Evolutionary conservation across 176 grass and related monocot species (phyloP).

Genomic region (Pontederia crassipes): DNA sequence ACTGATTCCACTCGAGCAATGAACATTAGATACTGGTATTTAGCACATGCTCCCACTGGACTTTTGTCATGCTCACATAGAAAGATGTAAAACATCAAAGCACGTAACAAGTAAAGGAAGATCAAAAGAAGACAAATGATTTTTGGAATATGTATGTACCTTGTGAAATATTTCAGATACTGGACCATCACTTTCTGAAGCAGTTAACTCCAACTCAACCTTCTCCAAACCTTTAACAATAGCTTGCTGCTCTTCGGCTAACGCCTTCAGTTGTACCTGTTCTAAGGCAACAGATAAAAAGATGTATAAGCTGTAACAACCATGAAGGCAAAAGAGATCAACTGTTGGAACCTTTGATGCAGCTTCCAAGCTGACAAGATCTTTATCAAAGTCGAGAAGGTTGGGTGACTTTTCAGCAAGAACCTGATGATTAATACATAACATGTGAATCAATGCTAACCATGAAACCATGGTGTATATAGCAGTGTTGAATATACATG

Average conservation of each 20-base stretch:
- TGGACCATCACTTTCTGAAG: conserved; percentile 74
- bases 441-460: background rate
- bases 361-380: conserved; percentile 74
- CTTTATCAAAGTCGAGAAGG: conserved; percentile 76
- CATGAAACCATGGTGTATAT: too few relatives aligned
- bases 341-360: conserved; percentile 64
- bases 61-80: background rate
- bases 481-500: too few relatives aligned
- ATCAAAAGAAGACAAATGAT: background rate
- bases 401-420: conserved; percentile 66
- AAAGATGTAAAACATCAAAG: background rate
- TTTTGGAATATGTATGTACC: conserved; percentile 26
- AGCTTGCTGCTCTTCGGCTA: conserved; percentile 73
- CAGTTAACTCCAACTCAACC: conserved; percentile 65
- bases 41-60: background rate
- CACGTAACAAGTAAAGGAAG: background rate
- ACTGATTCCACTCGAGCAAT: background rate
- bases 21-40: background rate
- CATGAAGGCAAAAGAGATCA: background rate
- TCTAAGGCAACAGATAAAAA: conserved; percentile 8
- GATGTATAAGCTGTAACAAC: background rate
- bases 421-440: conserved; percentile 40
- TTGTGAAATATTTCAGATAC: conserved; percentile 74
- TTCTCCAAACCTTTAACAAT: conserved; percentile 80
- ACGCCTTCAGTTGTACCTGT: conserved; percentile 78